Conservation (phyloP, 306 rosid species). For the Medicago ruthenica region DNA sequence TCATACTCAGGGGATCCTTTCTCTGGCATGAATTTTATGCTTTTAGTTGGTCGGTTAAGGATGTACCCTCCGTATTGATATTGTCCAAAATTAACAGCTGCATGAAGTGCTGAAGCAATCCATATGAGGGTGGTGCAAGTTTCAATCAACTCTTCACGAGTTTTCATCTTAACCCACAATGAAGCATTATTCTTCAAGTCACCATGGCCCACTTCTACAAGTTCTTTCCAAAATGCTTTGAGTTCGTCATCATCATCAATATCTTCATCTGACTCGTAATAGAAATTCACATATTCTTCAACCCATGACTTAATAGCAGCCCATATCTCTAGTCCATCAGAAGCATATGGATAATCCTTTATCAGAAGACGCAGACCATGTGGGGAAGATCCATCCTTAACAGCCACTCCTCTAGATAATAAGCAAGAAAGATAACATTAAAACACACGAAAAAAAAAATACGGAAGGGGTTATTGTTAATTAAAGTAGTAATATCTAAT, state of each 20-base stretch:
- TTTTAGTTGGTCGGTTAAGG: slow-evolving; percentile 68
- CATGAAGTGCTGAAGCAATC: slow-evolving; percentile 73
- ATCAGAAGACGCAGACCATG: slow-evolving; percentile 63
- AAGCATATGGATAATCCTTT: slow-evolving; percentile 68
- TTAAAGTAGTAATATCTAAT: too few relatives aligned
- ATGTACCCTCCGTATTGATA: slow-evolving; percentile 74
- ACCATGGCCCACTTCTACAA: slow-evolving; percentile 62
- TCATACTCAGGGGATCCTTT: slow-evolving; percentile 58
- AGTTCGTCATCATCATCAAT: slow-evolving; percentile 59
- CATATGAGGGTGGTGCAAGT: slow-evolving; percentile 57
- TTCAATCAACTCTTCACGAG: slow-evolving; percentile 49
- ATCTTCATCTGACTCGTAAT: slow-evolving; percentile 53
- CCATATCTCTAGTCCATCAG: slow-evolving; percentile 70
- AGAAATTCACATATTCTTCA: slow-evolving; percentile 56
- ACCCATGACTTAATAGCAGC: slow-evolving; percentile 64
- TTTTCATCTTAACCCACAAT: slow-evolving; percentile 65
- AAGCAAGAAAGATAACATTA: not conserved
- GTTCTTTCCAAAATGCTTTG: slow-evolving; percentile 74
- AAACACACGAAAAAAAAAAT: too few relatives aligned
- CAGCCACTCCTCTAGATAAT: slow-evolving; percentile 63
- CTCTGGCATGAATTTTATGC: slow-evolving; percentile 65
- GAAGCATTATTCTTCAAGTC: slow-evolving; percentile 62
- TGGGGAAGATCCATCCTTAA: slow-evolving; percentile 53
- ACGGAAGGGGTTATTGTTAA: too few relatives aligned
- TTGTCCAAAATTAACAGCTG: slow-evolving; percentile 72